Conservation (phyloP, 148 eudicot genomes). For the Camellia sinensis region DNA sequence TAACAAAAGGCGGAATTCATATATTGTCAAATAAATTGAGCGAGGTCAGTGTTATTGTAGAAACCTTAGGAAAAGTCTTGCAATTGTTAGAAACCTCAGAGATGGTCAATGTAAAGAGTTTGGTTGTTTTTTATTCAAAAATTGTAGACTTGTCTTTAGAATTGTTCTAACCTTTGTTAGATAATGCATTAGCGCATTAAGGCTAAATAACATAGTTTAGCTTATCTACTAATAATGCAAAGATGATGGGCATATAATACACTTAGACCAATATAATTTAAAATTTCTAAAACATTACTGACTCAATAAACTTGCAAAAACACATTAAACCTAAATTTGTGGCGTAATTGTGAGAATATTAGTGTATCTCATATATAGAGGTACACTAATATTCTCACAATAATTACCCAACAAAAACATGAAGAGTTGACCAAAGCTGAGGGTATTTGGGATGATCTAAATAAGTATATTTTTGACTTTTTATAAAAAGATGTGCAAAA, state of each 20-base stretch:
- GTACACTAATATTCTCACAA: too few relatives aligned
- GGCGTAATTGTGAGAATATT: not conserved
- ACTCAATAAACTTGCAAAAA: not conserved
- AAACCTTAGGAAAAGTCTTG: too few relatives aligned
- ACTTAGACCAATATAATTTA: not conserved
- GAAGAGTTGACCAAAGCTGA: not conserved
- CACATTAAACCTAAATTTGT: not conserved
- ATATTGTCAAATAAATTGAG: too few relatives aligned
- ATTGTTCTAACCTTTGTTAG: not conserved
- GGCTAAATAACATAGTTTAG: not conserved
- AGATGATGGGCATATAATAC: not conserved
- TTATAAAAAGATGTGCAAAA: too few relatives aligned
- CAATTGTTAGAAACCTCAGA: too few relatives aligned
- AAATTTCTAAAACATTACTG: not conserved
- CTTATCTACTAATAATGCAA: not conserved
- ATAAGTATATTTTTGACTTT: too few relatives aligned
- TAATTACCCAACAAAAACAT: not conserved
- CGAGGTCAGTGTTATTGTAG: too few relatives aligned
- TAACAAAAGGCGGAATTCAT: too few relatives aligned
- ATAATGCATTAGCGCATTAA: constrained; percentile 6
- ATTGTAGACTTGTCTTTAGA: not conserved
- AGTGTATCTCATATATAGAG: too few relatives aligned
- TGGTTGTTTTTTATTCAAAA: not conserved
- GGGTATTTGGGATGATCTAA: too few relatives aligned
- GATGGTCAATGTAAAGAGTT: too few relatives aligned